Base-by-base conservation (phyloP, 2,329 filamentous ascomycete genomes). In the Xylariaceae sp. region DNA sequence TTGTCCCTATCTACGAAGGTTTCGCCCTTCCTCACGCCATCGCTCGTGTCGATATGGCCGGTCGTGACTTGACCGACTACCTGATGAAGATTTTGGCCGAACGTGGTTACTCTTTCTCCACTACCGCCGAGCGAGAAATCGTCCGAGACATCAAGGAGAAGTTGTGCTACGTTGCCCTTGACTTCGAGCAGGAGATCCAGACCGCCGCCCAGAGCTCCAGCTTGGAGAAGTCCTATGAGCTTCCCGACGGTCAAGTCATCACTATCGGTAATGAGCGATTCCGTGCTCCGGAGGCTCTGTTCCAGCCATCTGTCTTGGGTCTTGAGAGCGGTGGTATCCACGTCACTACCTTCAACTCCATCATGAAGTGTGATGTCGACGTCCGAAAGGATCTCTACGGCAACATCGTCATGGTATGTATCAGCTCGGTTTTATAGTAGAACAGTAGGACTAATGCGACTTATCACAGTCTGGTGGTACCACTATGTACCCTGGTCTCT, bases 91-190 rank as follows among this genome's bases (percentile, higher is more conserved):
- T 99, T 75, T 84, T 99, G 74, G 95, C 95, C 73, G 95, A 99
- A 89, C 93, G 95, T 76, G 95, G 95, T 74, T 98, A 99, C 87
- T 91, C 91, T 73, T 99, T 99, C 90, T 97, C 93, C 77, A 99
- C 95, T 83, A 98, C 95, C 63, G 95, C 95, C 80, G 95, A 99
- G 87, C 95, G 95, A 81, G 95, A 98, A 96, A 99, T 98, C 77
- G 95, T 98, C 75, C 93, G 95, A 85, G 95, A 99, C 80, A 98
- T 99, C 86, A 99, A 99, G 90, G 95, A 99, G 90, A 99, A 98
- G 89, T 93, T 99, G 74, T 99, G 95, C 89, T 99, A 99, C 84
- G 95, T 98, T 76, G 95, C 95, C 68, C 90, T 99, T 70, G 95
- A 99, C 86, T 98, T 99, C 74, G 95, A 99, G 87, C 95, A 99